phyloP scores from a whole-genome alignment of 2,329 filamentous ascomycete genomes.

The Stagonosporopsis cucurbitacearum region DNA sequence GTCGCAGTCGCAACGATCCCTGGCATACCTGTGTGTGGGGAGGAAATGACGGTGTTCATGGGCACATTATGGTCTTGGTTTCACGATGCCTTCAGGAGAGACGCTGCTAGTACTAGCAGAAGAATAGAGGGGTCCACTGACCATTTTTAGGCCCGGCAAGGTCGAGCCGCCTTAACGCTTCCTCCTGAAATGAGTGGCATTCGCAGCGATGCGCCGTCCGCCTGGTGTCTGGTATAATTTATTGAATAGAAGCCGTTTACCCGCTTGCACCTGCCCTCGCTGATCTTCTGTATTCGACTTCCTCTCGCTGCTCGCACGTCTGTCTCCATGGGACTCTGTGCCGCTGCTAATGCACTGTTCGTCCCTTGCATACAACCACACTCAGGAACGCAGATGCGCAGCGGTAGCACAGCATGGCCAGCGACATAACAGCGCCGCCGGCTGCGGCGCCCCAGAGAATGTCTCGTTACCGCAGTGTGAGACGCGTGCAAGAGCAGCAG shows the following conservation, averaged over 20 bases:
- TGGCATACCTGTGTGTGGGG: constrained; percentile 5
- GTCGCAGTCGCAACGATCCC: constrained; percentile 10
- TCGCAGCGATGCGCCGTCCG: constrained; percentile 12
- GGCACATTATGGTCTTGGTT: constrained; percentile 10
- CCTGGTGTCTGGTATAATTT: constrained; percentile 9
- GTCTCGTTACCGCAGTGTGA: constrained; percentile 65
- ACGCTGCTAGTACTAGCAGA: constrained; percentile 6
- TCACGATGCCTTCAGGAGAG: constrained; percentile 12
- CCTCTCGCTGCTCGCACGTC: no score
- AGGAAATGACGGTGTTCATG: constrained; percentile 2
- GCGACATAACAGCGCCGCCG: constrained; percentile 37
- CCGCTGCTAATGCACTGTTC: constrained; percentile 6
- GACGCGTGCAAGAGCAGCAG: constrained; percentile 52
- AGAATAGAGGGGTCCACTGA: constrained; percentile 15
- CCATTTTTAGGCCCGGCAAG: constrained; percentile 10
- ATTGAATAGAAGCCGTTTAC: constrained; percentile 28
- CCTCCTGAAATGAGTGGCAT: constrained; percentile 20
- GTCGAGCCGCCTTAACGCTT: constrained; percentile 16
- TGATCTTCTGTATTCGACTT: constrained; percentile 5
- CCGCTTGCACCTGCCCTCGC: constrained; percentile 31
- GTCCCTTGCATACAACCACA: constrained; percentile 19
- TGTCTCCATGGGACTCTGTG: constrained; percentile 11
- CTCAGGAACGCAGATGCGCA: constrained; percentile 19
- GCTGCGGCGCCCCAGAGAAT: constrained; percentile 52
- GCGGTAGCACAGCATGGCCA: constrained; percentile 41